Base-by-base conservation (phyloP, 805 yeast genomes). In the Yamadazyma scolyti region DNA sequence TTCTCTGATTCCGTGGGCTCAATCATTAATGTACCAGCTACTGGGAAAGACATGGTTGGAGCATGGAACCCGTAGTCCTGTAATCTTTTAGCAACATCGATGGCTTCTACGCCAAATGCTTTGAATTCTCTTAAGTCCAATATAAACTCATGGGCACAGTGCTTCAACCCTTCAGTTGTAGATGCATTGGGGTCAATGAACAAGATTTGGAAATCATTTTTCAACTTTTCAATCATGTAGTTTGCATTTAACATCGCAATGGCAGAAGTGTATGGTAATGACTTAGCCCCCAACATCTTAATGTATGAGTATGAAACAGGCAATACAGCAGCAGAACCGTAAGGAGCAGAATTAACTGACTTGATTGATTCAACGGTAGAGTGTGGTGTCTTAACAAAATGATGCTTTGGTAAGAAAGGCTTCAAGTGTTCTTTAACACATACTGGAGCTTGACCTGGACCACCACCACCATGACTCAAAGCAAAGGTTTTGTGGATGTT, bases 1-100 rank as follows among this genome's bases (percentile, higher is more conserved):
- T 87, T 78, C 64, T 93, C 98, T 12, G 93, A 81, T 64, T 93
- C 98, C 3, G 98, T 93, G 37, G 98, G 98, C 65, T 93, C 98
- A 42, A 93, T 78, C 98, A 93, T 93, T 47, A 93, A 72, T 2
- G 98, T 93, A 40, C 95, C 95, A 4, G 97, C 90, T 30, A 93
- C 95, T 7, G 98, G 98, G 85, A 93, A 93, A 2, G 97, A 93
- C 85, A 93, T 80, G 16, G 98, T 93, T 40, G 98, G 98, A 1
- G 96, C 96, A 61, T 93, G 98, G 77, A 93, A 93, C 1, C 97
- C 96, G 56, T 90, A 93, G 63, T 93, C 98, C 64, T 93, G 97
- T 39, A 93, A 71, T 60, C 98, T 78, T 68, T 93, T 93, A 35
- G 98, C 97, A 37, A 93, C 79, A 56, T 93, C 98, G 47, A 90